Percentiles rank a stretch among this genome's conserved stretches.
phyloP scores from a whole-genome alignment of 805 yeast genomes.

The Wickerhamiella alocasiicola region DNA sequence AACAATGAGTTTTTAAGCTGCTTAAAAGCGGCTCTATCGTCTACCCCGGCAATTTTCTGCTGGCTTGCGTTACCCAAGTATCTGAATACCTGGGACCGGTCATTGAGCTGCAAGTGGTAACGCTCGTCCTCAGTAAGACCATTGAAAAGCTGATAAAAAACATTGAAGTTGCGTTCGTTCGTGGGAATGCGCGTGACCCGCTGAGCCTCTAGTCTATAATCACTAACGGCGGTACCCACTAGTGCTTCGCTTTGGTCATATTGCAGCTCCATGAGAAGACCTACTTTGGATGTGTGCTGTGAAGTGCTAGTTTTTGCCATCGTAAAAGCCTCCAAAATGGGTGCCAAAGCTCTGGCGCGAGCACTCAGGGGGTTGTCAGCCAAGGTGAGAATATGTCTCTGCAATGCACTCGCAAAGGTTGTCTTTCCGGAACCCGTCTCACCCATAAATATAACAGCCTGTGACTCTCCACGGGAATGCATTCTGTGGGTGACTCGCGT shows the following conservation, averaged over 20 bases:
- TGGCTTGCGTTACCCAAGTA: conserved; percentile 36
- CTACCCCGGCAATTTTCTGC: conserved; percentile 32
- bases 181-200: conserved; percentile 40
- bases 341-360: conserved; percentile 27
- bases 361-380: conserved; percentile 29
- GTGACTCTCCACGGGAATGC: conserved; percentile 28
- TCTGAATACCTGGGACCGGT: conserved; percentile 29
- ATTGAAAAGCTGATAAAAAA: conserved; percentile 43
- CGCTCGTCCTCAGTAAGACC: conserved; percentile 36
- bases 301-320: conserved; percentile 29
- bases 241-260: conserved; percentile 35
- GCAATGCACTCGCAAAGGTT: conserved; percentile 26
- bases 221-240: conserved; percentile 42
- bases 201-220: conserved; percentile 43
- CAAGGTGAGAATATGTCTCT: conserved; percentile 25
- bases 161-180: conserved; percentile 46
- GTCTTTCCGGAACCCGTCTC: conserved; percentile 33
- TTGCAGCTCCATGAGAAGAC: conserved; percentile 43
- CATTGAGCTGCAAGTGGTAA: conserved; percentile 31
- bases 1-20: conserved; percentile 37
- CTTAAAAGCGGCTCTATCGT: conserved; percentile 38
- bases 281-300: conserved; percentile 37
- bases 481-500: conserved; percentile 30
- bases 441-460: conserved; percentile 30
- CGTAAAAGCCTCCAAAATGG: conserved; percentile 29